A percentile compares a stretch with the other conserved stretches of the same genome.
Conservation (phyloP, 2,329 filamentous ascomycete genomes). For the Ceratocystis eucalypticola region DNA sequence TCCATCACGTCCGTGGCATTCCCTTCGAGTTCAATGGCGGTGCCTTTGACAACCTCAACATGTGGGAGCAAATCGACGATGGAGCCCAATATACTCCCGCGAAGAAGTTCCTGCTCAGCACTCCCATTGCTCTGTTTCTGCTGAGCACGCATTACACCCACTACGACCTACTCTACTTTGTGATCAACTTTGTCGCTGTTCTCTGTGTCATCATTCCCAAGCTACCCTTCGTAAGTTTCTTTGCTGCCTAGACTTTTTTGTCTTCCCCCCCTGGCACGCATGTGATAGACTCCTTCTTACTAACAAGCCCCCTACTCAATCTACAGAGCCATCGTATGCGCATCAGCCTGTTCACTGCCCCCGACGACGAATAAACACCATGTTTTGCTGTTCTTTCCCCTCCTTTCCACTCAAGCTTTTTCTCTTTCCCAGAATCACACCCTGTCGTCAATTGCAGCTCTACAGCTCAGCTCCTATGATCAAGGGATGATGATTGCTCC, state of each 20-base stretch:
- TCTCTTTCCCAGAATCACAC: neutral
- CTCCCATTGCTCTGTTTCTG: conserved; percentile 87
- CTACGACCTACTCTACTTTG: conserved; percentile 93
- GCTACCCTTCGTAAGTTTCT: conserved; percentile 70
- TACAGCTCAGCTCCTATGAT: neutral
- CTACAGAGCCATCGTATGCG: conserved; percentile 64
- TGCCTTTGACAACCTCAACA: conserved; percentile 98
- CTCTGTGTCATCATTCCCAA: conserved; percentile 92
- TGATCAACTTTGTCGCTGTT: conserved; percentile 89
- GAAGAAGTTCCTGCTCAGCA: conserved; percentile 93
- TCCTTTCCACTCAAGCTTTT: neutral
- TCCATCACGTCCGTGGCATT: conserved; percentile 94
- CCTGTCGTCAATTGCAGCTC: neutral
- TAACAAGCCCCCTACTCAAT: conserved; percentile 17
- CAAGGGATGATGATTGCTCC: neutral
- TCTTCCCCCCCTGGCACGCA: neutral
- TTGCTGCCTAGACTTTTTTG: neutral
- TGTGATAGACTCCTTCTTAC: neutral
- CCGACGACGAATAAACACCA: conserved; percentile 32
- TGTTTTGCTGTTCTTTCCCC: neutral
- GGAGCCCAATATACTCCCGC: conserved; percentile 96
- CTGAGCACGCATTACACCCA: conserved; percentile 98
- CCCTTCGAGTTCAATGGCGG: conserved; percentile 98
- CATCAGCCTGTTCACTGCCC: conserved; percentile 58
- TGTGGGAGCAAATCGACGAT: conserved; percentile 99